Percentiles rank a stretch among this genome's conserved stretches.
These are phyloP conservation scores for Cryptomeria japonica DNA, from an alignment of 75 land plant species.

Conservation along the genomic window DNA sequence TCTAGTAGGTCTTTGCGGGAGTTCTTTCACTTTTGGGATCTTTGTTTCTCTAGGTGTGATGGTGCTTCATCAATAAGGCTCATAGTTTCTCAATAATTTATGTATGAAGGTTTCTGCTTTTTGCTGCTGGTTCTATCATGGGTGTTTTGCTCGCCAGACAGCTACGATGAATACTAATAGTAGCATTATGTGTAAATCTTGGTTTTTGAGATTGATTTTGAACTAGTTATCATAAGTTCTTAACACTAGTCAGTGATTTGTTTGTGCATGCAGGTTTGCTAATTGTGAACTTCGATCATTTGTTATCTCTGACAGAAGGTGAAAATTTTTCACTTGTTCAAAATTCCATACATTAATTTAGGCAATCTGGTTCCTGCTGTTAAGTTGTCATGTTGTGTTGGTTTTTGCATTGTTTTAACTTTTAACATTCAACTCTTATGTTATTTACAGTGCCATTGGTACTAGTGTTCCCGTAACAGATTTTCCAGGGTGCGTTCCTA, in stretches of 20 bases:
- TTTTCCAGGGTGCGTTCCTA: not conserved
- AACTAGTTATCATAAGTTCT: not conserved
- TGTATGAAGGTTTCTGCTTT: too few species aligned
- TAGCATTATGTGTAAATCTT: not conserved
- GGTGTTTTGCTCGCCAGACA: not conserved
- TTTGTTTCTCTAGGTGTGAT: too few species aligned
- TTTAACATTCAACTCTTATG: not conserved
- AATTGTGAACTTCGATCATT: conserved; percentile 9
- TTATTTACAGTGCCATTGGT: not conserved
- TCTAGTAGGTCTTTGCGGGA: too few species aligned
- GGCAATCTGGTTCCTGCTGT: too few species aligned
- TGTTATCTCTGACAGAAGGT: conserved; percentile 10
- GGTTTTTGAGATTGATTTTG: not conserved
- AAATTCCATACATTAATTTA: not conserved
- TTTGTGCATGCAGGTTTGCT: not conserved
- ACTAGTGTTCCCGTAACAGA: not conserved
- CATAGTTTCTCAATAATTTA: too few species aligned
- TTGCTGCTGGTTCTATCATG: too few species aligned
- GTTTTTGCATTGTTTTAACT: not conserved
- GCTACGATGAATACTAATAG: not conserved
- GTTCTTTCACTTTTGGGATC: too few species aligned
- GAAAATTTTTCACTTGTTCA: not conserved
- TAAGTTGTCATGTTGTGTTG: too few species aligned
- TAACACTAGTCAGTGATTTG: not conserved
- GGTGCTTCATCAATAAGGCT: too few species aligned